Evolutionary conservation across 116 monocot genomes (phyloP).

Genomic region (Posidonia oceanica): DNA sequence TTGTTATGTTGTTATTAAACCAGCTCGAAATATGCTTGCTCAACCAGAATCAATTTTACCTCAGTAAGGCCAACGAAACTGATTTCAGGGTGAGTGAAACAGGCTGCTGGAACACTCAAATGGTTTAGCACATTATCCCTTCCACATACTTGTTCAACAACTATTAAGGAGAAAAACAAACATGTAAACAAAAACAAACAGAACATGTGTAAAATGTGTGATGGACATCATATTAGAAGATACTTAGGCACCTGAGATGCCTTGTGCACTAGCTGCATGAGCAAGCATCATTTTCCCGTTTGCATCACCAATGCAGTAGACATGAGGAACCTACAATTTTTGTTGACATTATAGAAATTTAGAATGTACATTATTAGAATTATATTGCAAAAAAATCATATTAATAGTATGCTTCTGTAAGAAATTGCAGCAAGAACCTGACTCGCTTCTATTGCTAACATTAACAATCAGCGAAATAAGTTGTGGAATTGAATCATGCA

Average conservation of each 20-base stretch:
- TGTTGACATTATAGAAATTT: background rate
- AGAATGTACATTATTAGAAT: background rate
- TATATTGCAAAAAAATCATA: background rate
- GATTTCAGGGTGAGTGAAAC: conserved; percentile 97
- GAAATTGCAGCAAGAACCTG: too few species aligned
- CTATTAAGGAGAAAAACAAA: conserved; percentile 17
- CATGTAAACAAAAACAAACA: background rate
- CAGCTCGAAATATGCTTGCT: background rate
- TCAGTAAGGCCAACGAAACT: conserved; percentile 96
- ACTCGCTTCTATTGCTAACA: too few species aligned
- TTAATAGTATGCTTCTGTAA: background rate
- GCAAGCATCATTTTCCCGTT: conserved; percentile 99
- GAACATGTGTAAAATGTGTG: background rate
- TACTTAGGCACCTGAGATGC: conserved; percentile 62
- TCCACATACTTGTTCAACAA: conserved; percentile 80
- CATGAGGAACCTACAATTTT: conserved; percentile 62
- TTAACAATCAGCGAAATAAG: too few species aligned
- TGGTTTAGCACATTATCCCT: conserved; percentile 85
- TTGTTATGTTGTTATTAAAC: background rate
- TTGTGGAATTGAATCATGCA: too few species aligned
- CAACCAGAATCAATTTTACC: conserved; percentile 26
- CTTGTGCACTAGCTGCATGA: conserved; percentile 98
- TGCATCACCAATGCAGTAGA: conserved; percentile 97
- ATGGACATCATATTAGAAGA: background rate
- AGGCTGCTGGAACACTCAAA: conserved; percentile 92